Evolutionary conservation across 805 yeast genomes (phyloP), one percentile per base, ranked within the genome.

Genomic region (Kregervanrija delftensis): DNA sequence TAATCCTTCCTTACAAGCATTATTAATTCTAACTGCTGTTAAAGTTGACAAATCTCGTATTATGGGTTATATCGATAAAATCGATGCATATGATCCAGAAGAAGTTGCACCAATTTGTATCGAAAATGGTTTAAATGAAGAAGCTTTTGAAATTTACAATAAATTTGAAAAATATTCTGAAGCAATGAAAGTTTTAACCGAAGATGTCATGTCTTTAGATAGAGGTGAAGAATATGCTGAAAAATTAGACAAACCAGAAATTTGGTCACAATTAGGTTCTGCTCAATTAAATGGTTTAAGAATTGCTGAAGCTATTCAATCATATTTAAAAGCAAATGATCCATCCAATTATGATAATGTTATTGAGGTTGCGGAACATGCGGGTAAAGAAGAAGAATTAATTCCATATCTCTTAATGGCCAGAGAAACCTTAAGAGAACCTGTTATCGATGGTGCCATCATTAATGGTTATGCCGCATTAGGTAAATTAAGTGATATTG

Each of bases 271-370:
- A 65, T 76, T 93, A 46, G 99, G 97, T 76, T 79, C 82, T 63
- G 97, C 99, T 46, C 98, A 93, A 69, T 76, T 93, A 60, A 87
- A 88, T 57, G 99, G 97, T 42, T 74, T 90, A 60, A 80, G 98
- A 57, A 79, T 93, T 49, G 82, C 88, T 41, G 98, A 91, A 58
- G 88, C 98, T 31, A 85, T 93, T 58, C 82, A 81, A 45, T 89
- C 98, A 8, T 93, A 93, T 63, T 85, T 90, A 58, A 85, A 80
- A 58, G 96, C 98, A 36, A 80, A 84, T 58, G 96, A 91, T 64
- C 93, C 98, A 47, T 77, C 85, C 43, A 88, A 93, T 71, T 93
- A 73, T 60, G 87, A 81, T 46, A 88, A 86, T 57, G 96, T 91
- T 39, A 91, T 93, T 66, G 98, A 93, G 57, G 86, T 89, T 56